phyloP scores from a whole-genome alignment of 2,329 filamentous ascomycete species.

The Fusarium goolgardi region DNA sequence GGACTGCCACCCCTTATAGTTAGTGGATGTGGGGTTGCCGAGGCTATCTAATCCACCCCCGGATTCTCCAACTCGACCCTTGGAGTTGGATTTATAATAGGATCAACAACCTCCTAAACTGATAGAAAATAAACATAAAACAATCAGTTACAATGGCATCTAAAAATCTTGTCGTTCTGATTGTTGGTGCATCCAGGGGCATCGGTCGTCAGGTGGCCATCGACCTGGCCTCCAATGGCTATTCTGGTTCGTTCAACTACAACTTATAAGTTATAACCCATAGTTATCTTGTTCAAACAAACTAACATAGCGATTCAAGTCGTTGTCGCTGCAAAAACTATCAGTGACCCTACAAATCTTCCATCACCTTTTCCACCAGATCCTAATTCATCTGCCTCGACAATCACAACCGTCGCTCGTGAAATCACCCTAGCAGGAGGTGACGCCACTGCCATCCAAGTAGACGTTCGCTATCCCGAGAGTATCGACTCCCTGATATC shows the following conservation, averaged over 20 bases:
- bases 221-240: constrained; percentile 77
- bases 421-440: constrained; percentile 77
- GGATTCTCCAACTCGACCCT: background rate
- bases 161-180: constrained; percentile 70
- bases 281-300: background rate
- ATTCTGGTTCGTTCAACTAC: constrained; percentile 65
- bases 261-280: background rate
- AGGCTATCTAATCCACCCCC: constrained; percentile 18
- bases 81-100: constrained; percentile 8
- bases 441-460: constrained; percentile 71
- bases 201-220: constrained; percentile 85
- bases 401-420: constrained; percentile 81
- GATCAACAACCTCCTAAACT: background rate
- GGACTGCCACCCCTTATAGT: background rate
- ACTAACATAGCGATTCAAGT: constrained; percentile 55
- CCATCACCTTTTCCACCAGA: constrained; percentile 74
- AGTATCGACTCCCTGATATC: constrained; percentile 71
- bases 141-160: constrained; percentile 27
- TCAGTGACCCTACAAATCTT: constrained; percentile 68
- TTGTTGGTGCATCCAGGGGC: constrained; percentile 81
- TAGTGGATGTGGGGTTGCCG: constrained; percentile 34
- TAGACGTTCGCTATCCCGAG: constrained; percentile 75
- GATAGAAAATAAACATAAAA: background rate
- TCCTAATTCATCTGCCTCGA: constrained; percentile 79
- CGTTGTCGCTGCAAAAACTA: constrained; percentile 81